phyloP scores from a whole-genome alignment of 1,284 basidiomycete species.

The Cryptococcus sp. region DNA sequence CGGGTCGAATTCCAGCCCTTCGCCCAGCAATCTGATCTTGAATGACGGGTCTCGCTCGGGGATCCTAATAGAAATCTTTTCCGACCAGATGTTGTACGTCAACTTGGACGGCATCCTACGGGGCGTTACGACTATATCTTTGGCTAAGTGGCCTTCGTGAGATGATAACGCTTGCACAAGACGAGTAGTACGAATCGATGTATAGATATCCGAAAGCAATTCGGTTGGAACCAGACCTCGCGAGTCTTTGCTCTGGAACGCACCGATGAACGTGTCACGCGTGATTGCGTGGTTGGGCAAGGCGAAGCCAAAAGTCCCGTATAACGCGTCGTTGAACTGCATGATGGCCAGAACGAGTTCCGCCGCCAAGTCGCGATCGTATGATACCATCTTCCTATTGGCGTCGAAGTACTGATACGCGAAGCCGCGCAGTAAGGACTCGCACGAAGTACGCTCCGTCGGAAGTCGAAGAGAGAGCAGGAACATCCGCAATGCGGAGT shows the following conservation, averaged over 20 bases:
- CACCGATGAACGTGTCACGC: slow-evolving; percentile 72
- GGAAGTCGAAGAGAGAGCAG: slow-evolving; percentile 77
- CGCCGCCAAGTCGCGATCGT: slow-evolving; percentile 73
- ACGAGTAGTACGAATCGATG: slow-evolving; percentile 69
- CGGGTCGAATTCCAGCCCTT: slow-evolving; percentile 83
- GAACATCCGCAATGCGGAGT: slow-evolving; percentile 85
- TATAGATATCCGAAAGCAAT: slow-evolving; percentile 71
- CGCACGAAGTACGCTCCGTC: slow-evolving; percentile 65
- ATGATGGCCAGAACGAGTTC: slow-evolving; percentile 81
- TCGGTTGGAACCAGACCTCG: slow-evolving; percentile 70
- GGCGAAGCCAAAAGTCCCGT: slow-evolving; percentile 58
- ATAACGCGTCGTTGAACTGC: slow-evolving; percentile 57
- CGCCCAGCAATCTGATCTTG: slow-evolving; percentile 75
- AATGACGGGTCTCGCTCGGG: slow-evolving; percentile 76
- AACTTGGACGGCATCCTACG: slow-evolving; percentile 70
- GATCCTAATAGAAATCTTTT: slow-evolving; percentile 77
- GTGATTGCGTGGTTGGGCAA: slow-evolving; percentile 67
- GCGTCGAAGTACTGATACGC: slow-evolving; percentile 84
- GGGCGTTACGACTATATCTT: slow-evolving; percentile 65
- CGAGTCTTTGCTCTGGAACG: slow-evolving; percentile 73
- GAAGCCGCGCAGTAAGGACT: slow-evolving; percentile 67
- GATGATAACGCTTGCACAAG: slow-evolving; percentile 69
- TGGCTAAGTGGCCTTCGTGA: slow-evolving; percentile 33
- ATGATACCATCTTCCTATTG: slow-evolving; percentile 75
- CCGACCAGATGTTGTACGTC: slow-evolving; percentile 80